Percentiles rank a stretch among this genome's conserved stretches.
Evolutionary conservation across 1,284 basidiomycete species (phyloP).

Genomic region (Fistulinella cinereoalba): DNA sequence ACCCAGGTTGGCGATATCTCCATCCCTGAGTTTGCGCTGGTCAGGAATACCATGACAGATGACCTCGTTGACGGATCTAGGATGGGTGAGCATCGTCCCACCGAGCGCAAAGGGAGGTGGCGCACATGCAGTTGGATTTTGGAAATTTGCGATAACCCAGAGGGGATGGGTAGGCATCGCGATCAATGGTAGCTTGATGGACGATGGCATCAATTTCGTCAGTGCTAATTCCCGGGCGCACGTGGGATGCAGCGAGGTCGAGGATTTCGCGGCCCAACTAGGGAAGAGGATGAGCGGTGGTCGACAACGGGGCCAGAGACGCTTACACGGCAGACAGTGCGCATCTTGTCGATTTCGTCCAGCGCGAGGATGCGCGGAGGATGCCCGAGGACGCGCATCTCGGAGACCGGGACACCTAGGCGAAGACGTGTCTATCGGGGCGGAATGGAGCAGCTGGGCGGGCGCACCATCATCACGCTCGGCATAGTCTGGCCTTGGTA

Average conservation of each 20-base stretch:
- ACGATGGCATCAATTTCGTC: slow-evolving; percentile 94
- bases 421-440: slow-evolving; percentile 12
- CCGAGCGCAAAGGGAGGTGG: slow-evolving; percentile 2
- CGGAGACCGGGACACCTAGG: slow-evolving; percentile 61
- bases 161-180: slow-evolving; percentile 92
- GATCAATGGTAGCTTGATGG: slow-evolving; percentile 90
- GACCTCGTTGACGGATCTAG: slow-evolving; percentile 88
- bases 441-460: slow-evolving; percentile 7
- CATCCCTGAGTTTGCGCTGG: slow-evolving; percentile 79
- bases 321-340: slow-evolving; percentile 70
- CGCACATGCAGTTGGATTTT: slow-evolving; percentile 95
- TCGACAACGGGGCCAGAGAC: not conserved
- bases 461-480: slow-evolving; percentile 54
- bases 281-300: slow-evolving; percentile 7
- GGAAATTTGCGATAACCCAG: slow-evolving; percentile 92
- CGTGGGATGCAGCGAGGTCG: slow-evolving; percentile 81
- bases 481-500: slow-evolving; percentile 79
- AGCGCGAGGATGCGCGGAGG: slow-evolving; percentile 60
- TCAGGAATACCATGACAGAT: slow-evolving; percentile 98
- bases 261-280: slow-evolving; percentile 90
- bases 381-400: slow-evolving; percentile 56
- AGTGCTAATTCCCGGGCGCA: slow-evolving; percentile 91
- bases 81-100: slow-evolving; percentile 1
- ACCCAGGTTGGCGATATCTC: slow-evolving; percentile 94
- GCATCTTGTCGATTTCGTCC: slow-evolving; percentile 79